Conservation (phyloP, 331 rosid species). For the Dryas integrifolia region DNA sequence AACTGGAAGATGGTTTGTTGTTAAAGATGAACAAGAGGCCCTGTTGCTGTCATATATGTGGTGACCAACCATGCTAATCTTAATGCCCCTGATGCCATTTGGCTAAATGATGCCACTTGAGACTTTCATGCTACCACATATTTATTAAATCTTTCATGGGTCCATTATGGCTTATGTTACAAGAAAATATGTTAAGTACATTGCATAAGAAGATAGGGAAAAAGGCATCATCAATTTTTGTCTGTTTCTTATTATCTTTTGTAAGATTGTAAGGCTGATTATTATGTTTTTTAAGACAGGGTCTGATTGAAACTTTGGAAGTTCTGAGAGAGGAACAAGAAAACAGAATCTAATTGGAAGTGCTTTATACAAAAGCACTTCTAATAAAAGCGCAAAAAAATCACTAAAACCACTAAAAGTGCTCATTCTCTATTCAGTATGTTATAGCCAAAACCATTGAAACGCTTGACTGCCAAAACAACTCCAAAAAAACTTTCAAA, state of each 20-base stretch:
- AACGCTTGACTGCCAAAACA: too few relatives aligned
- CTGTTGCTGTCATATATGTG: not conserved
- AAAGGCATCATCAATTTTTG: not conserved
- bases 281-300: too few relatives aligned
- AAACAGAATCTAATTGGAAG: too few relatives aligned
- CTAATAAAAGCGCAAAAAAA: too few relatives aligned
- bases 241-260: not conserved
- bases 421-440: too few relatives aligned
- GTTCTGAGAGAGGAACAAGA: too few relatives aligned
- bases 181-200: not conserved
- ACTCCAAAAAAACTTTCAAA: too few relatives aligned
- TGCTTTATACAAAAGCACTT: too few relatives aligned
- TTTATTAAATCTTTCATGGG: too few relatives aligned
- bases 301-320: too few relatives aligned
- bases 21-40: not conserved
- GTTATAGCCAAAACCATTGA: too few relatives aligned
- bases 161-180: constrained; percentile 1
- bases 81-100: constrained; percentile 2
- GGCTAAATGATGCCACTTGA: not conserved
- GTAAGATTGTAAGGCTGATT: not conserved
- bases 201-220: not conserved
- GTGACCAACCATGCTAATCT: constrained; percentile 10
- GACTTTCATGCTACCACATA: not conserved
- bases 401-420: too few relatives aligned
- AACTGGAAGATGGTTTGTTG: not conserved